Evolutionary conservation across 192 early-diverging fungal genomes (phyloP).

Genomic region (Coemansia asiatica): DNA sequence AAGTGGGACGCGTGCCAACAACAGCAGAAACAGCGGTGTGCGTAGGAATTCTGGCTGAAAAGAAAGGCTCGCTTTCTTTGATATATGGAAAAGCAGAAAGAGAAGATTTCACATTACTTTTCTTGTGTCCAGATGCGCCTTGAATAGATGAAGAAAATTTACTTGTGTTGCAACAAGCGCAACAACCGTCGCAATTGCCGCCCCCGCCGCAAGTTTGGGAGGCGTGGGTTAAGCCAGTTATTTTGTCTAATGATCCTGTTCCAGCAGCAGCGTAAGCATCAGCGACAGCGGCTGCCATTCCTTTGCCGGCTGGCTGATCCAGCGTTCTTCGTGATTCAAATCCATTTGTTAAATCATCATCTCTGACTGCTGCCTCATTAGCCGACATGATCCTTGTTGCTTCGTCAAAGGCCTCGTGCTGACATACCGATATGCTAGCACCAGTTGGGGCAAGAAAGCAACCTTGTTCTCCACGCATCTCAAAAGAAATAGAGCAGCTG

Average conservation of each 20-base stretch:
- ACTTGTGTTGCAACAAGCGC: not conserved
- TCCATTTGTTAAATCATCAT: not conserved
- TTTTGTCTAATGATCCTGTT: not conserved
- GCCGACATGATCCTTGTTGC: not conserved
- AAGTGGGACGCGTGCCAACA: not conserved
- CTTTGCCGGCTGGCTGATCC: not conserved
- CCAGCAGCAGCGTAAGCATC: not conserved
- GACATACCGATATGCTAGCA: not conserved
- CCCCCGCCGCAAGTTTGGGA: not conserved
- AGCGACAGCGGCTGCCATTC: not conserved
- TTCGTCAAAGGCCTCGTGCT: not conserved
- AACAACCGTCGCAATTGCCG: not conserved
- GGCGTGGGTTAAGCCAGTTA: not conserved
- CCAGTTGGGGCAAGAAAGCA: not conserved
- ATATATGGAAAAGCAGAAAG: constrained; percentile 2
- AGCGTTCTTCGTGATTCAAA: not conserved
- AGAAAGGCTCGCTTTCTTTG: not conserved
- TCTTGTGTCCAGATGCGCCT: not conserved
- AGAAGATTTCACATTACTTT: constrained; percentile 4
- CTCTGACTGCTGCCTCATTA: not conserved
- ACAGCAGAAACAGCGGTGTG: constrained; percentile 1
- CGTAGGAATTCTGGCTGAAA: not conserved
- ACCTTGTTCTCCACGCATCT: not conserved
- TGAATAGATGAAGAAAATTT: not conserved
- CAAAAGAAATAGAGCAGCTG: not conserved